Evolutionary conservation across 2,329 filamentous ascomycete species (phyloP), one percentile per base, ranked within the genome.

Genomic region (Boeremia lycopersici): DNA sequence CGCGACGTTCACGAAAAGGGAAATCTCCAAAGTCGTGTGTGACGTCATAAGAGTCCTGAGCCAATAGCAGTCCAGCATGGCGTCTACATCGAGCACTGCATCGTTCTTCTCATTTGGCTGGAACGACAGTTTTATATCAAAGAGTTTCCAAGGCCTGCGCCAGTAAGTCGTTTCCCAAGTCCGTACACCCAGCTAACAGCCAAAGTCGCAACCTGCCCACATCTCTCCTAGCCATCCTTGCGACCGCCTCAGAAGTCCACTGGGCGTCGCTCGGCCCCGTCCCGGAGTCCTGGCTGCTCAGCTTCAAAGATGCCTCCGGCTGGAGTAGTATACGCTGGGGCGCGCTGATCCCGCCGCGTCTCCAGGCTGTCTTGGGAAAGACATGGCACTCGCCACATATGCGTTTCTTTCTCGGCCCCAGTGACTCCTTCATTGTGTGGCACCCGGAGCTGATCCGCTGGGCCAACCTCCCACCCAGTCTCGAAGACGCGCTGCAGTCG

Each of bases 91-190:
- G 11, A 68, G 56, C 51, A 61, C 48, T 39, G 61, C 60, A 5
- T 69, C 63, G 1, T 74, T 74, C 59, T 71, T 75, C 53, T 70
- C 70, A 4, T 74, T 75, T 54, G 72, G 71, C 4, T 60, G 60
- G 6, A 58, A 70, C 11, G 71, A 73, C 36, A 67, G 69, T 45
- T 74, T 69, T 44, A 64, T 75, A 1, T 70, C 67, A 2, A 71
- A 67, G 34, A 70, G 64, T 29, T 67, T 63, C 44, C 63, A 65
- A 19, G 72, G 72, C 4, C 35, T 74, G 6, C 62, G 60, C 48
- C 68, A 71, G 72, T 75, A 64, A 23, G 68, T 62, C 15, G 19
- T 6, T 29, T 8, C 19, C 8, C 10, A 6, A 31, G 13, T 12
- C 1, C 1, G 7, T 19, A 10, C 10, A 23, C 5, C 9, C 10